A percentile compares a stretch with the other conserved stretches of the same genome.
Evolutionary conservation across 129 eudicot species (phyloP).

Genomic region (Glebionis coronaria): DNA sequence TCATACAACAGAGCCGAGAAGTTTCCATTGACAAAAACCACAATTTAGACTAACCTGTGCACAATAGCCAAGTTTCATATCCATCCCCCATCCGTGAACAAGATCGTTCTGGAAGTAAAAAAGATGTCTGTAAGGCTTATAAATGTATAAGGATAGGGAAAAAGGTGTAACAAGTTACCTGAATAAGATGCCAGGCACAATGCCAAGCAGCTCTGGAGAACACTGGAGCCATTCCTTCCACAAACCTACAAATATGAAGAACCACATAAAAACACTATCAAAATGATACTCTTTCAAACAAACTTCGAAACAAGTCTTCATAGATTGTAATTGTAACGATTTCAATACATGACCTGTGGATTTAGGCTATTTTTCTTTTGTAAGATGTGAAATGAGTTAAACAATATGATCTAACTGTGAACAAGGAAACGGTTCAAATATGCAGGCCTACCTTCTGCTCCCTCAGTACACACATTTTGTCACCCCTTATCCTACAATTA

Average conservation of each 20-base stretch:
- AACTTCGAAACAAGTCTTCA: neutral
- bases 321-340: neutral
- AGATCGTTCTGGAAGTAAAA: slow-evolving; percentile 74
- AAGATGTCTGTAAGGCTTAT: neutral
- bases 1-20: neutral
- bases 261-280: neutral
- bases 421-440: no score
- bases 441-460: no score
- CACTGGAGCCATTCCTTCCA: slow-evolving; percentile 99
- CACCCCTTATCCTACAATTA: no score
- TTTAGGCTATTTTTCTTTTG: no score
- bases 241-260: slow-evolving; percentile 54
- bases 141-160: neutral
- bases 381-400: no score
- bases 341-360: no score
- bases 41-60: slow-evolving; percentile 60
- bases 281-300: neutral
- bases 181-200: slow-evolving; percentile 97
- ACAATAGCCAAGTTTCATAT: slow-evolving; percentile 92
- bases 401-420: no score
- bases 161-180: slow-evolving; percentile 39
- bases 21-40: neutral
- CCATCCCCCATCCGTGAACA: slow-evolving; percentile 97
- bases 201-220: slow-evolving; percentile 95
- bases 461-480: no score